A percentile compares a stretch with the other conserved stretches of the same genome.
These are phyloP conservation scores for Vararia minispora DNA, from an alignment of 768 basidiomycete species.

Conservation along the genomic window DNA sequence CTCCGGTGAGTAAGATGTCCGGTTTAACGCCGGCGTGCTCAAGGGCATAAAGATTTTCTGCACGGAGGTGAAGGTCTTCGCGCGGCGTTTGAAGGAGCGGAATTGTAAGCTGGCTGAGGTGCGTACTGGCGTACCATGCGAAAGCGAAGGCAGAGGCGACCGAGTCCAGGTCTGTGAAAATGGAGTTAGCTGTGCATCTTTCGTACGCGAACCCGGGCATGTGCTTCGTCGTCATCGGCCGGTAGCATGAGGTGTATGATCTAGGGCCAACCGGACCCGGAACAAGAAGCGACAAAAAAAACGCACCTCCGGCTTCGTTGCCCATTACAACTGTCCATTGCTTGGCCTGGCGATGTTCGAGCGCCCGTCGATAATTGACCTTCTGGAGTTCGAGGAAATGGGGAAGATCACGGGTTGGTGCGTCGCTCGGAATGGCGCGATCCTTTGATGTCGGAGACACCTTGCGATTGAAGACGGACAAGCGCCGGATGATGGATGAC, in stretches of 20 bases:
- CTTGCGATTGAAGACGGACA: too few species aligned
- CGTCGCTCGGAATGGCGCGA: too few species aligned
- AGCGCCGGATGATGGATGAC: too few species aligned
- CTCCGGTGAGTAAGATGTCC: constrained; percentile 52
- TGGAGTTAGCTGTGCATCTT: not conserved
- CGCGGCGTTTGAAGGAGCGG: constrained; percentile 64
- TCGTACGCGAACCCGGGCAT: too few species aligned
- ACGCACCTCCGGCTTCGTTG: constrained; percentile 90
- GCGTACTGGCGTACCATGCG: constrained; percentile 58
- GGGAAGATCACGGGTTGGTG: too few species aligned
- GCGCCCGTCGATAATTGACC: constrained; percentile 8
- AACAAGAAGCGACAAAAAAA: too few species aligned
- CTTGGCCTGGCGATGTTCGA: constrained; percentile 3
- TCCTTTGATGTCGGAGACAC: too few species aligned
- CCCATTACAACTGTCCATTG: constrained; percentile 87
- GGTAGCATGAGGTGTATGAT: not conserved
- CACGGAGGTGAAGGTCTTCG: constrained; percentile 64
- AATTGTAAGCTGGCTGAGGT: constrained; percentile 34
- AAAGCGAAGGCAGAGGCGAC: constrained; percentile 79
- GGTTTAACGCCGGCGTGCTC: constrained; percentile 41
- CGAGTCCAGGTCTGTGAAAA: constrained; percentile 70
- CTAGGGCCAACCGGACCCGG: too few species aligned
- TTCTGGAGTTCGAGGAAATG: constrained; percentile 11
- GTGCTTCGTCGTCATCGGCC: not conserved
- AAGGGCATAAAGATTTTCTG: constrained; percentile 80